A percentile compares a stretch with the other conserved stretches of the same genome.
Conservation (phyloP, 352 stramenopile species). For the Pythium guiyangense region DNA sequence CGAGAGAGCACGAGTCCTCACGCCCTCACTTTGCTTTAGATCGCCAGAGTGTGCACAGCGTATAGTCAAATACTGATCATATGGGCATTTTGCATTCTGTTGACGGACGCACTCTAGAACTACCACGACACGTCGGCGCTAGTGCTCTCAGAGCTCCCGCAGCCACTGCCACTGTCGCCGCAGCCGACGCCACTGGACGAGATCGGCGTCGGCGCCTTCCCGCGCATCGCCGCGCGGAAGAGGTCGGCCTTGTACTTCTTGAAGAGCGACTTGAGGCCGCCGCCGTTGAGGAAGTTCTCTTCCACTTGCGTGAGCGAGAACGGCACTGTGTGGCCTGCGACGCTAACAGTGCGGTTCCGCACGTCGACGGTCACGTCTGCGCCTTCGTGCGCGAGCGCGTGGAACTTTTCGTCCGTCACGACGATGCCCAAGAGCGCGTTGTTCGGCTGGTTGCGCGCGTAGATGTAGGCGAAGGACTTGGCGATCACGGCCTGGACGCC, state of each 20-base stretch:
- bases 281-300: conserved; percentile 70
- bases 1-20: too few relatives aligned
- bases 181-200: conserved; percentile 42
- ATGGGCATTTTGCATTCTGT: too few relatives aligned
- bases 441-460: conserved; percentile 86
- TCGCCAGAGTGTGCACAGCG: too few relatives aligned
- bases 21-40: too few relatives aligned
- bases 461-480: conserved; percentile 85
- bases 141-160: conserved; percentile 1
- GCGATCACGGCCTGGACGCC: conserved; percentile 80
- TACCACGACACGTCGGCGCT: conserved; percentile 21
- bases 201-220: conserved; percentile 29
- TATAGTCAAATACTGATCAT: too few relatives aligned
- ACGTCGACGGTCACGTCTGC: conserved; percentile 78
- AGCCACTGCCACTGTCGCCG: conserved; percentile 28
- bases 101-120: conserved; percentile 1
- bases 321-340: conserved; percentile 64
- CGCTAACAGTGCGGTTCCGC: conserved; percentile 73
- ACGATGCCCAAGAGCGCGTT: conserved; percentile 80
- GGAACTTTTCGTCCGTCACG: conserved; percentile 74
- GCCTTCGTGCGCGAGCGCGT: conserved; percentile 73
- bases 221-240: conserved; percentile 72
- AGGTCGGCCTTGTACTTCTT: conserved; percentile 83
- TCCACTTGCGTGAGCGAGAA: conserved; percentile 88
- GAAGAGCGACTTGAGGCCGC: conserved; percentile 84